Base-by-base conservation (phyloP, 305 asterid genomes). In the Fraxinus sp. region DNA sequence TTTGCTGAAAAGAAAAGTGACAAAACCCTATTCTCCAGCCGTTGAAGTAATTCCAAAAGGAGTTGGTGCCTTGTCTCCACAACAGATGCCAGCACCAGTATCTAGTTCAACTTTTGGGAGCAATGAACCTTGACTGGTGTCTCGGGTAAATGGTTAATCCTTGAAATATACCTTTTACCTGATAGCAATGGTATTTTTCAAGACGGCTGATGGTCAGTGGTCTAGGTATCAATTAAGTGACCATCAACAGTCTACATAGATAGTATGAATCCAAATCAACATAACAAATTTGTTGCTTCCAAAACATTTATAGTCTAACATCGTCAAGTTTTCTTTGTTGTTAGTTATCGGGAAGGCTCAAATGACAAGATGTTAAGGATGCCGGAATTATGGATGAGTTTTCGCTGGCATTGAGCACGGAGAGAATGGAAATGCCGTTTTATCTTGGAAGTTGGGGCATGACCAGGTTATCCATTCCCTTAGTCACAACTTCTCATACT, bases 11-110 rank as follows among this genome's bases (percentile, higher is more conserved):
- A 89, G 93, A 84, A 96, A 96, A 85, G 97, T 90, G 83, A 90
- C 91, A 49, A 92, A 90, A 84, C 99, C 99, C 72, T 96, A 96
- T 82, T 91, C 97, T 41, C 98, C 99, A 7, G 36, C 43, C 49
- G 80, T 91, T 74, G 92, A 90, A 83, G 84, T 64, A 73, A 83
- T 78, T 84, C 83, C 91, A 20, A 91, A 87, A 80, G 97, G 95
- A 74, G 85, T 82, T 43, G 87, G 84, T 75, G 82, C 86, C 39
- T 84, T 89, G 83, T 91, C 99, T 35, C 97, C 99, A 66, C 97
- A 91, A 71, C 93, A 88, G 55, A 87, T 94, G 93, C 97, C 98
- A 79, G 86, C 94, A 71, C 41, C 94, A 5, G 83, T 88, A 52
- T 85, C 95, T 86, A 90, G 78, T 82, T 88, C 97, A 7, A 88